Evolutionary conservation across 2,329 filamentous ascomycete species (phyloP).

Genomic region (Ascochyta fabae): DNA sequence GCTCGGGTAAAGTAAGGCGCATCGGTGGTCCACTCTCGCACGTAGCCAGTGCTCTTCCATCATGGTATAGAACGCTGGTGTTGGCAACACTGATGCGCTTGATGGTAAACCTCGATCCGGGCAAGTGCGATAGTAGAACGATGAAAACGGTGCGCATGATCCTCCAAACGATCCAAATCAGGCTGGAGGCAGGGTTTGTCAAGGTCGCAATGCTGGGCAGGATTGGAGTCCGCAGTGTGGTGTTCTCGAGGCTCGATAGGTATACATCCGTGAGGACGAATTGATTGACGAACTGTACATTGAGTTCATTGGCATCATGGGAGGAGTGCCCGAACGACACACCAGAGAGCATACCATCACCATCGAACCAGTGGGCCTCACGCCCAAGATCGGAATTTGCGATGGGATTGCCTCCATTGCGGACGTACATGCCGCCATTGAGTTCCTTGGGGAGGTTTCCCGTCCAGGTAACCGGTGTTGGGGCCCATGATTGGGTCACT

Average conservation of each 20-base stretch:
- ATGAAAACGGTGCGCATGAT: conserved; percentile 65
- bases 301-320: conserved; percentile 49
- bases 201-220: conserved; percentile 72
- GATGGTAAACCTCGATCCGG: conserved; percentile 63
- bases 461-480: conserved; percentile 64
- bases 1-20: conserved; percentile 65
- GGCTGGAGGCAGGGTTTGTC: conserved; percentile 63
- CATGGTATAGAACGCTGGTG: conserved; percentile 70
- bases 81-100: conserved; percentile 75
- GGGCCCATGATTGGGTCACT: conserved; percentile 60
- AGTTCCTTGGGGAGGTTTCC: conserved; percentile 70
- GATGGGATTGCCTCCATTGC: conserved; percentile 74
- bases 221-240: conserved; percentile 61
- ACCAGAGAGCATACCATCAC: conserved; percentile 75
- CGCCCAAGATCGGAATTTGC: conserved; percentile 65
- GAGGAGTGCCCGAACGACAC: conserved; percentile 62
- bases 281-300: conserved; percentile 72
- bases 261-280: conserved; percentile 72
- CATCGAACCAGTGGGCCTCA: conserved; percentile 77
- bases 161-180: conserved; percentile 58
- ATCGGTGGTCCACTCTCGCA: conserved; percentile 76
- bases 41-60: conserved; percentile 71
- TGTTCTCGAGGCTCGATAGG: conserved; percentile 59
- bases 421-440: conserved; percentile 72
- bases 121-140: conserved; percentile 64